Evolutionary conservation across 345 rosid genomes (phyloP).

Genomic region (Diplotaxis tenuifolia): DNA sequence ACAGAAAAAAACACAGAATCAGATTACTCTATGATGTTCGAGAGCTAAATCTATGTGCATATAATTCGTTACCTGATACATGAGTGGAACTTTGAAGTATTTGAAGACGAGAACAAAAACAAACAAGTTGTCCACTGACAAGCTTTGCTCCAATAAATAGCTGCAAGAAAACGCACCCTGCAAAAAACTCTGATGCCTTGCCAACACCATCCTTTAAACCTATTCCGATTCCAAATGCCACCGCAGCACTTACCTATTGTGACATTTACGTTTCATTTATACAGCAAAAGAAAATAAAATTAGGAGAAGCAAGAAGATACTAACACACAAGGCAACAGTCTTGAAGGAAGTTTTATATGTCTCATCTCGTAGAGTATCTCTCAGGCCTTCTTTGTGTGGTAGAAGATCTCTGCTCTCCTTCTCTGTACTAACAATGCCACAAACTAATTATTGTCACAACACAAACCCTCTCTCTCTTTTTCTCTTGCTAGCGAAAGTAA

Average conservation of each 20-base stretch:
- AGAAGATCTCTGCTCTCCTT: constrained; percentile 38
- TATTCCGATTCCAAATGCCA: constrained; percentile 75
- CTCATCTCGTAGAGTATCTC: constrained; percentile 38
- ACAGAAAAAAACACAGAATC: constrained; percentile 12
- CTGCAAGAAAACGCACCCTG: constrained; percentile 79
- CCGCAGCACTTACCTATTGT: constrained; percentile 64
- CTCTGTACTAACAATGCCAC: constrained; percentile 47
- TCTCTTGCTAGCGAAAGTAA: not conserved
- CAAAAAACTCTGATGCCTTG: constrained; percentile 88
- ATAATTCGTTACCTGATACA: constrained; percentile 72
- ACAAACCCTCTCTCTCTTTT: not conserved
- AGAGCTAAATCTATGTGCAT: constrained; percentile 4
- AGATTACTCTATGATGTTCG: constrained; percentile 1
- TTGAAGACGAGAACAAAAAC: constrained; percentile 91
- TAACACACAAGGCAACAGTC: constrained; percentile 83
- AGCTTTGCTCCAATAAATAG: constrained; percentile 92
- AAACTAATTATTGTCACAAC: not conserved
- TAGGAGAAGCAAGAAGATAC: constrained; percentile 33
- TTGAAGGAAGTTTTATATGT: constrained; percentile 51
- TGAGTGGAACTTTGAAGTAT: constrained; percentile 86
- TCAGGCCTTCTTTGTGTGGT: constrained; percentile 27
- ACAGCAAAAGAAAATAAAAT: not conserved
- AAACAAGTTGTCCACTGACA: constrained; percentile 94
- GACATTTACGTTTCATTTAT: constrained; percentile 11
- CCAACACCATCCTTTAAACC: constrained; percentile 75